These are phyloP conservation scores for Sclerotinia spermophila DNA, from an alignment of 2,329 filamentous ascomycete species.

Conservation along the genomic window DNA sequence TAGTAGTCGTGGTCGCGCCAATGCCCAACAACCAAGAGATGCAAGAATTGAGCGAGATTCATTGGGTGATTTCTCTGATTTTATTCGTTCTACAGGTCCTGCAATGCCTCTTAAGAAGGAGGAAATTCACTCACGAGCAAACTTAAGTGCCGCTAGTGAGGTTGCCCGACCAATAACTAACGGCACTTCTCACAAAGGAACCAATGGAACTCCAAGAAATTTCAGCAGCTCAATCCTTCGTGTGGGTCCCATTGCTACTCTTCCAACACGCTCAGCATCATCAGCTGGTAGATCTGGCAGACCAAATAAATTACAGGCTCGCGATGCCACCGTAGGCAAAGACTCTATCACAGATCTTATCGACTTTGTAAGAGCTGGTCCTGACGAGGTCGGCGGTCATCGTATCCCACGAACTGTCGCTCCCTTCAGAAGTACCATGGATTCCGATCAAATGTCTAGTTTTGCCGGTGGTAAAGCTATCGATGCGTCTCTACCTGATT, in stretches of 20 bases:
- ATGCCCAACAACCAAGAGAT: slow-evolving; percentile 57
- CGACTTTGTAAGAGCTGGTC: slow-evolving; percentile 88
- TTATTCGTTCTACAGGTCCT: slow-evolving; percentile 65
- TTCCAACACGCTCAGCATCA: slow-evolving; percentile 33
- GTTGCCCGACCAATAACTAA: background rate
- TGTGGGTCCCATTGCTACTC: slow-evolving; percentile 20
- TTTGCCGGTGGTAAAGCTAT: slow-evolving; percentile 54
- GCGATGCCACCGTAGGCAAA: slow-evolving; percentile 62
- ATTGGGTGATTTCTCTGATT: slow-evolving; percentile 79
- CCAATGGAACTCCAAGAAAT: slow-evolving; percentile 34
- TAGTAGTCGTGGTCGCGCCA: slow-evolving; percentile 28
- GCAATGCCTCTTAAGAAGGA: slow-evolving; percentile 39
- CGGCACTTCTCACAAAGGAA: slow-evolving; percentile 31
- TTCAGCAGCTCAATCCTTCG: slow-evolving; percentile 26
- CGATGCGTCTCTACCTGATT: slow-evolving; percentile 54
- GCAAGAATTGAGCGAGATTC: slow-evolving; percentile 68
- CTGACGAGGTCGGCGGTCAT: slow-evolving; percentile 56
- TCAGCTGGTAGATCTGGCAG: slow-evolving; percentile 44
- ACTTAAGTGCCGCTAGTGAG: slow-evolving; percentile 15
- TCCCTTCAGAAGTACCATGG: slow-evolving; percentile 80
- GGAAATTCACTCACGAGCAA: slow-evolving; percentile 28
- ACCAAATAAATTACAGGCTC: slow-evolving; percentile 61
- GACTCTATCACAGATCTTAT: slow-evolving; percentile 81
- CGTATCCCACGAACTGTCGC: slow-evolving; percentile 80
- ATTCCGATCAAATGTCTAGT: slow-evolving; percentile 70